Base-by-base conservation (phyloP, 2,329 filamentous ascomycete genomes). In the Exophiala oligosperma region DNA sequence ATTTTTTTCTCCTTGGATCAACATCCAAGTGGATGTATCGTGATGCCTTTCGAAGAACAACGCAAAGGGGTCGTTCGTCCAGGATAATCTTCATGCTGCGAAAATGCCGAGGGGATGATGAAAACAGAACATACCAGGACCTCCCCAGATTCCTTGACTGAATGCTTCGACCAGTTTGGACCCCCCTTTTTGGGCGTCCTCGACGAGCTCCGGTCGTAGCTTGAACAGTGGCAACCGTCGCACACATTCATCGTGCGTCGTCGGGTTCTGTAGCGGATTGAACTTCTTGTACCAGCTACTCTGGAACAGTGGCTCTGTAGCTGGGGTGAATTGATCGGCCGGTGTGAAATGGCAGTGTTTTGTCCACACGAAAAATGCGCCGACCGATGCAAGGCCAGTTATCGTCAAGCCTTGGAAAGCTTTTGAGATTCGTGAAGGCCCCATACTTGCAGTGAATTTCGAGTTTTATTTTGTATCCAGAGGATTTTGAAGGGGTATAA, bases 201-300 rank as follows among this genome's bases (percentile, higher is more conserved):
- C 77, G 12, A 90, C 73, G 54, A 91, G 75, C 62, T 87, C 82
- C 0, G 87, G 86, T 29, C 83, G 81, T 60, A 91, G 84, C 68
- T 85, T 83, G 48, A 75, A 76, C 49, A 91, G 69, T 0, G 87
- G 84, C 0, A 91, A 79, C 37, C 78, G 79, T 64, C 84, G 83
- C 64, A 89, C 75, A 66, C 83, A 86, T 9, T 88, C 73, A 68
- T 91, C 88, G 57, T 88, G 81, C 0, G 82, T 82, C 0, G 82
- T 77, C 0, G 86, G 82, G 70, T 90, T 89, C 32, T 77, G 73
- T 43, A 81, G 78, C 1, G 84, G 82, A 67, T 91, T 91, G 72
- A 82, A 80, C 59, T 78, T 79, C 49, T 76, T 73, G 75, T 81
- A 89, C 55, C 79, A 72, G 17, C 78, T 75, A 28, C 82, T 82